Conservation (phyloP, 2,329 filamentous ascomycete species). For the Periconia sp. region DNA sequence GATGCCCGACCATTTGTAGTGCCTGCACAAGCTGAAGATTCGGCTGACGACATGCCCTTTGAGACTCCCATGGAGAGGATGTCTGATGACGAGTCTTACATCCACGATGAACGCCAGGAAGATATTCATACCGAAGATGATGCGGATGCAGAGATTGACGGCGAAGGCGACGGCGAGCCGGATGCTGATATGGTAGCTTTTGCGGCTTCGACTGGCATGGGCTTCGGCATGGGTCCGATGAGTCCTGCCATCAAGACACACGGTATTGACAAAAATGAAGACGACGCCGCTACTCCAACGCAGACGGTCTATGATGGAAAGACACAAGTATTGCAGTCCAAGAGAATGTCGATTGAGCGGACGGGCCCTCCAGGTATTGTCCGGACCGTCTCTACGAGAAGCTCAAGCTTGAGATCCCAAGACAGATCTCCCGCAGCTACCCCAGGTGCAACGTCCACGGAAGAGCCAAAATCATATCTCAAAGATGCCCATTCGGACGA, state of each 20-base stretch:
- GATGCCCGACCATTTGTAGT: conserved; percentile 25
- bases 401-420: conserved; percentile 30
- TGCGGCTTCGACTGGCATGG: conserved; percentile 38
- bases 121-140: conserved; percentile 12
- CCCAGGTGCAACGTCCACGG: conserved; percentile 3
- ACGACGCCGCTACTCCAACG: conserved; percentile 24
- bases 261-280: conserved; percentile 18
- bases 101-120: conserved; percentile 27
- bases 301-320: conserved; percentile 29
- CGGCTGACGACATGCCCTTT: conserved; percentile 21
- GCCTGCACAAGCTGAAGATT: conserved; percentile 7
- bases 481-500: conserved; percentile 35
- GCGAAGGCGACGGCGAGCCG: conserved; percentile 17
- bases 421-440: conserved; percentile 19
- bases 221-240: conserved; percentile 30
- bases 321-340: conserved; percentile 39
- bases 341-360: conserved; percentile 45
- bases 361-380: conserved; percentile 39
- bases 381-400: conserved; percentile 41
- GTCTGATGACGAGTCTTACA: conserved; percentile 27
- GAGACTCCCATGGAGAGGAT: conserved; percentile 30
- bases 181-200: conserved; percentile 41
- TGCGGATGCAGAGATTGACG: conserved; percentile 4
- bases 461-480: conserved; percentile 34
- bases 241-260: conserved; percentile 19